phyloP scores from a whole-genome alignment of 2,329 filamentous ascomycete species.

The Colletotrichum sojae region DNA sequence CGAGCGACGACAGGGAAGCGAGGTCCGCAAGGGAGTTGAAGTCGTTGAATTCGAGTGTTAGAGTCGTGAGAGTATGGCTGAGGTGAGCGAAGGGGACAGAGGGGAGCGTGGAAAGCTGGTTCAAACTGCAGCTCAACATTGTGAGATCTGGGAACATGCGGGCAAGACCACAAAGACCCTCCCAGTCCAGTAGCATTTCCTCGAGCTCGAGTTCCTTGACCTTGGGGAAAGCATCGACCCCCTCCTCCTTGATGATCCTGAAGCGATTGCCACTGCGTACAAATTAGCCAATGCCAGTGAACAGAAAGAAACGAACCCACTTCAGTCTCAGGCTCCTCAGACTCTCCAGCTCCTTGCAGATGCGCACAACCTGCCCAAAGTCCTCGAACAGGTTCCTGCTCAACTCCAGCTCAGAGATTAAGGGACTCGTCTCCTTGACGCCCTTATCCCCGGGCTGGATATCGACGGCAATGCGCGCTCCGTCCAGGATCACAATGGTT shows the following conservation, averaged over 20 bases:
- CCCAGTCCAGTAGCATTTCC: constrained; percentile 77
- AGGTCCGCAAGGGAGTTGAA: constrained; percentile 74
- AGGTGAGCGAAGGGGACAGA: constrained; percentile 56
- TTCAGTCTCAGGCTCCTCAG: constrained; percentile 79
- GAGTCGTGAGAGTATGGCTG: constrained; percentile 67
- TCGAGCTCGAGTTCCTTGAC: constrained; percentile 76
- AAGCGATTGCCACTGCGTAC: constrained; percentile 80
- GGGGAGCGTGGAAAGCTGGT: constrained; percentile 69
- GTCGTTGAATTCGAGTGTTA: constrained; percentile 81
- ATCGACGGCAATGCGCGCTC: constrained; percentile 70
- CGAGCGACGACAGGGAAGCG: constrained; percentile 64
- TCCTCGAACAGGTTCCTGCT: constrained; percentile 85
- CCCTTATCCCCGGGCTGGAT: constrained; percentile 51
- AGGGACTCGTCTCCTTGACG: constrained; percentile 70
- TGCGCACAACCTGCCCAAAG: constrained; percentile 76
- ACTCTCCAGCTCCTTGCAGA: constrained; percentile 78
- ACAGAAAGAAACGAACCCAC: constrained; percentile 61
- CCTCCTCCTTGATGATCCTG: constrained; percentile 51
- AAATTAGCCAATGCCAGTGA: constrained; percentile 39
- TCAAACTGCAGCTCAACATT: constrained; percentile 68
- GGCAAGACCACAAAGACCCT: constrained; percentile 70
- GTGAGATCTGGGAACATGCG: constrained; percentile 67
- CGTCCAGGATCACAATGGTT: constrained; percentile 86
- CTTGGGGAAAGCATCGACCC: constrained; percentile 58
- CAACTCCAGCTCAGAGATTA: constrained; percentile 85